Conservation (phyloP, 2,329 filamentous ascomycete species). For the Rhynchosporium secalis region DNA sequence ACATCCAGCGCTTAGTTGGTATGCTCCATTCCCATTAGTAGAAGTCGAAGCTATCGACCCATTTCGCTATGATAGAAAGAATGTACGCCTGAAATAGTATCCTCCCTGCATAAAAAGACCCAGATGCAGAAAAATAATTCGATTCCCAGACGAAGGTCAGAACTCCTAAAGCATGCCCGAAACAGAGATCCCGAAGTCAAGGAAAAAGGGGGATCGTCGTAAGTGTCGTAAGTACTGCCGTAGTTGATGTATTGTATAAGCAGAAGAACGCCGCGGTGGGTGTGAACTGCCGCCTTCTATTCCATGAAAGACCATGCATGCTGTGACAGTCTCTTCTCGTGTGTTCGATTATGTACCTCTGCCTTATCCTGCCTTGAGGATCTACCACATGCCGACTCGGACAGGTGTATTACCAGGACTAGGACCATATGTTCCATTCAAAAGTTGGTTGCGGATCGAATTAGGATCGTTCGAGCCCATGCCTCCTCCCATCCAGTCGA, state of each 20-base stretch:
- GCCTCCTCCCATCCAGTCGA: constrained; percentile 73
- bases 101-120: constrained; percentile 19
- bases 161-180: constrained; percentile 36
- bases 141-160: constrained; percentile 17
- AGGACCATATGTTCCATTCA: constrained; percentile 60
- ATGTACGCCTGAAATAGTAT: constrained; percentile 37
- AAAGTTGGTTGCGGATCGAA: constrained; percentile 62
- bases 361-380: constrained; percentile 11
- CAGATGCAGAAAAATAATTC: constrained; percentile 33
- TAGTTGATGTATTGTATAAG: constrained; percentile 28
- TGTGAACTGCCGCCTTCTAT: constrained; percentile 32
- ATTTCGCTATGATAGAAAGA: constrained; percentile 27
- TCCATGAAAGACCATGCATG: constrained; percentile 20
- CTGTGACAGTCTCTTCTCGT: constrained; percentile 29
- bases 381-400: constrained; percentile 61
- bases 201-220: constrained; percentile 36
- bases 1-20: constrained; percentile 12
- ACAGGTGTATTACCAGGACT: constrained; percentile 46
- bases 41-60: constrained; percentile 22
- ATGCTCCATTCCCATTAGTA: constrained; percentile 20
- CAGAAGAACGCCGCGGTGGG: constrained; percentile 33
- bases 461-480: constrained; percentile 45
- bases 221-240: constrained; percentile 36
- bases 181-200: constrained; percentile 22
- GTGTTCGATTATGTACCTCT: constrained; percentile 26